Conservation (phyloP, 805 yeast genomes). For the Priceomyces carsonii region DNA sequence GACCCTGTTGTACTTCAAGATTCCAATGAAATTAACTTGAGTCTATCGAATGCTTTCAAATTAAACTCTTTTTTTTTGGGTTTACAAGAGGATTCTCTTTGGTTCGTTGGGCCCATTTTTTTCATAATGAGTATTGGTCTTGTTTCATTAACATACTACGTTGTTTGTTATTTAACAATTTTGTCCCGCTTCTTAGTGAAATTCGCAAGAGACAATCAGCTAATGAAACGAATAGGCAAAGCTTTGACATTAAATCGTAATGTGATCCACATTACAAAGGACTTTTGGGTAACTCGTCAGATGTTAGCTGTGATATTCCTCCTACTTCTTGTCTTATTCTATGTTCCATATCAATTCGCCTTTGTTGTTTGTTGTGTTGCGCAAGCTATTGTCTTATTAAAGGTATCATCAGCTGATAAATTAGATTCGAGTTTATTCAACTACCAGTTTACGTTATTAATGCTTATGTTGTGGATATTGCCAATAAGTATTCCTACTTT, state of each 20-base stretch:
- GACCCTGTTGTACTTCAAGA: constrained; percentile 58
- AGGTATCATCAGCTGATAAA: constrained; percentile 12
- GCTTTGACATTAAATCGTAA: no score
- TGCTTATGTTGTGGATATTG: constrained; percentile 73
- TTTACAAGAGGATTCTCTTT: constrained; percentile 53
- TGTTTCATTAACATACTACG: constrained; percentile 37
- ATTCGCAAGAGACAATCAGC: neutral
- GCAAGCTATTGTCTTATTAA: constrained; percentile 56
- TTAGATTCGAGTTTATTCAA: constrained; percentile 41
- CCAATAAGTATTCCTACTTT: constrained; percentile 80
- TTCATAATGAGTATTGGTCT: constrained; percentile 45
- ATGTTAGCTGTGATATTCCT: constrained; percentile 40
- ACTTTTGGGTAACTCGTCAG: constrained; percentile 11
- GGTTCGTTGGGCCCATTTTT: constrained; percentile 62
- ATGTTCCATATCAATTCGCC: constrained; percentile 82
- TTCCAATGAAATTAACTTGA: constrained; percentile 44
- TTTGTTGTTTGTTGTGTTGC: constrained; percentile 59
- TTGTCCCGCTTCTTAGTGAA: neutral
- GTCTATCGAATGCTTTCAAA: constrained; percentile 30
- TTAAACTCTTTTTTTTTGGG: constrained; percentile 70
- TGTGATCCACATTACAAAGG: no score
- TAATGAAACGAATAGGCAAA: neutral
- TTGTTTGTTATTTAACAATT: constrained; percentile 7
- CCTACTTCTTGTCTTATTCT: constrained; percentile 50
- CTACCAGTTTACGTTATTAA: constrained; percentile 60